A percentile compares a stretch with the other conserved stretches of the same genome.
Evolutionary conservation across 2,329 filamentous ascomycete species (phyloP).

Genomic region (Sporothrix pallida): DNA sequence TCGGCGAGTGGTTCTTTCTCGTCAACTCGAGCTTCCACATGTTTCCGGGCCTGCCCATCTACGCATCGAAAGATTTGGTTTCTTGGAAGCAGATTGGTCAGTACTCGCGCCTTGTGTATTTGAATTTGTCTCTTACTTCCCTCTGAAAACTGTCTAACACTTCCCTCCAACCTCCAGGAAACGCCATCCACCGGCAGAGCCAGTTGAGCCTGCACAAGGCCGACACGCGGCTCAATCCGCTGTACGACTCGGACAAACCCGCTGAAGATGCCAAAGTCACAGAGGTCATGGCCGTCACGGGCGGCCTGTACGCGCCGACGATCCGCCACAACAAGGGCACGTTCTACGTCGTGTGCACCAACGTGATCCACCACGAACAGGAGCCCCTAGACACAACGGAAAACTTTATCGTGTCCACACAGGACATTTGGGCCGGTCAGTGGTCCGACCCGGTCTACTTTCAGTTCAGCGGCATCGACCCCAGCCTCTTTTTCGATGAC

Average conservation of each 20-base stretch:
- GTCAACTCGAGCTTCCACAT: conserved; percentile 21
- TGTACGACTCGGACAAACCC: background rate
- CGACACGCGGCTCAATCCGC: conserved; percentile 18
- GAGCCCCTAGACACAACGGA: background rate
- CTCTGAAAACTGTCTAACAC: too few relatives aligned
- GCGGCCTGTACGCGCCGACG: conserved; percentile 5
- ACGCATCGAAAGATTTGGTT: background rate
- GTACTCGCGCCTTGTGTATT: too few relatives aligned
- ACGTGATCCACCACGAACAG: background rate
- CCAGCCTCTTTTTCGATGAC: conserved; percentile 22
- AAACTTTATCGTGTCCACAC: conserved; percentile 11
- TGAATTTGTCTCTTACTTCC: too few relatives aligned
- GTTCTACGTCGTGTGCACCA: conserved; percentile 21
- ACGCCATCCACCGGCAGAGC: conserved; percentile 19
- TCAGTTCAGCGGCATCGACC: conserved; percentile 15
- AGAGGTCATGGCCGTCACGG: conserved; percentile 10
- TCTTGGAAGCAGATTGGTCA: conserved; percentile 16
- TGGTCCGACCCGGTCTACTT: conserved; percentile 8
- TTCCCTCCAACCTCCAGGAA: background rate
- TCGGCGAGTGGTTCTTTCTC: conserved; percentile 19
- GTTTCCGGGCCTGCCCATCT: conserved; percentile 22
- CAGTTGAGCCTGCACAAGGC: conserved; percentile 11
- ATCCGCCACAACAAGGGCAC: conserved; percentile 1
- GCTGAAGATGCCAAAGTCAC: background rate
- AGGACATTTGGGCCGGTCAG: conserved; percentile 7